Evolutionary conservation across 2,329 filamentous ascomycete species (phyloP).

Genomic region (Ascochyta koolunga): DNA sequence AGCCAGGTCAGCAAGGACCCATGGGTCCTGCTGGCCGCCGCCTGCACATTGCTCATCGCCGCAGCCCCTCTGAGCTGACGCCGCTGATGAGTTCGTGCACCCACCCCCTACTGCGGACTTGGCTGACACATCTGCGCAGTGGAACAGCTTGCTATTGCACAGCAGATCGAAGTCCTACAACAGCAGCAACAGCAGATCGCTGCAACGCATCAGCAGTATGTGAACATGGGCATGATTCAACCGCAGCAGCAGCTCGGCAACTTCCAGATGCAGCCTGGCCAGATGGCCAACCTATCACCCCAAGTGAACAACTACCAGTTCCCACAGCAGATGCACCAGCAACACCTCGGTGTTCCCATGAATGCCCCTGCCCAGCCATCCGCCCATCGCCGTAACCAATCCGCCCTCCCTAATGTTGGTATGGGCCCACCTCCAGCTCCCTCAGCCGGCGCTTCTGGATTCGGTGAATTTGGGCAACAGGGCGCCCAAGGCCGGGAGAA

Average conservation of each 20-base stretch:
- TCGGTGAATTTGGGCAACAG: constrained; percentile 78
- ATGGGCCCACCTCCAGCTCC: constrained; percentile 93
- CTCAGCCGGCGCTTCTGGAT: constrained; percentile 84
- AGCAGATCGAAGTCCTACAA: constrained; percentile 96
- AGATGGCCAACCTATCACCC: constrained; percentile 78
- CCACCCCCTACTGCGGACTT: constrained; percentile 8
- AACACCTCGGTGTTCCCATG: constrained; percentile 72
- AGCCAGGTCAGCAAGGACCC: constrained; percentile 59
- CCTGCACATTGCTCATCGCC: constrained; percentile 95
- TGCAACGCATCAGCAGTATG: constrained; percentile 94
- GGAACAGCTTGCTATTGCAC: constrained; percentile 96
- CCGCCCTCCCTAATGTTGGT: constrained; percentile 88
- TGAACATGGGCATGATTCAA: constrained; percentile 94
- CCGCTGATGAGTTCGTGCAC: constrained; percentile 92
- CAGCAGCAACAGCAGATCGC: constrained; percentile 98
- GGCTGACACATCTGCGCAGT: constrained; percentile 61
- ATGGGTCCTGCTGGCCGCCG: constrained; percentile 81
- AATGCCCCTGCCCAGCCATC: constrained; percentile 77
- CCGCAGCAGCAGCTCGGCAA: constrained; percentile 77
- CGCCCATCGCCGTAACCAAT: constrained; percentile 97
- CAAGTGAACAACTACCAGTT: constrained; percentile 87
- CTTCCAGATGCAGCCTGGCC: constrained; percentile 63
- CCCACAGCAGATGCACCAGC: constrained; percentile 66
- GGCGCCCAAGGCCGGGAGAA: constrained; percentile 68
- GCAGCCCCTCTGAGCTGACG: constrained; percentile 95